Base-by-base conservation (phyloP, 2,329 filamentous ascomycete species). In the Colletotrichum neosansevieriae region DNA sequence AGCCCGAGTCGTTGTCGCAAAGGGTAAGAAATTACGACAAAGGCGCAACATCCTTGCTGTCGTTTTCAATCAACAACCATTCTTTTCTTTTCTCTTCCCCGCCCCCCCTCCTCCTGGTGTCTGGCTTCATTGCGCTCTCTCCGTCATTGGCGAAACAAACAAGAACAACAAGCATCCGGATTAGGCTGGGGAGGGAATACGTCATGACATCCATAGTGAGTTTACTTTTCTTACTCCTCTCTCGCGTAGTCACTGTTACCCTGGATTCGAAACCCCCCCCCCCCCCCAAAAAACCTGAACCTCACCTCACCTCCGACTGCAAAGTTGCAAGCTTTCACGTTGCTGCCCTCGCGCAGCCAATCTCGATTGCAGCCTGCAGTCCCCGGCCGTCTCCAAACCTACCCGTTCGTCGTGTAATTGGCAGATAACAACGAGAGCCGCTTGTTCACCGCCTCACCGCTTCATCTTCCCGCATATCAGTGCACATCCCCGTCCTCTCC, bases 171-270 rank as follows among this genome's bases (percentile, higher is more conserved):
- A 44, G 42, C 58, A 65, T 24, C 65, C 61, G 61, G 40, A 59
- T 59, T 65, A 54, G 54, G 61, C 24, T 38, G 57, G 54, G 72
- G 65, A 53, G 69, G 61, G 45, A 40, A 70, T 70, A 72, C 61
- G 70, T 72, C 74, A 77, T 77, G 76, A 76, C 76, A 73, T 77
- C 75, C 67, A 77, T 77, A 70, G 76, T 77, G 66, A 76, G 76
- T 76, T 17, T n/a, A 5, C 24, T 29, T 51, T 51, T 13, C 49
- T 51, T 51, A 51, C 32, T 59, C 53, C 64, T 61, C 24, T 40
- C 56, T 40, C 56, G 34, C 29, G 32, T 53, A 21, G 38, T 24
- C n/a, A 56, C 49, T 54, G 60, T 50, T 15, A 38, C 49, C 36
- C 36, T 38, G 36, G 36, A 38, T 38, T 38, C 12, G 36, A 38